These are phyloP conservation scores for Lactarius indigo DNA, from an alignment of 768 basidiomycete genomes.

Conservation along the genomic window DNA sequence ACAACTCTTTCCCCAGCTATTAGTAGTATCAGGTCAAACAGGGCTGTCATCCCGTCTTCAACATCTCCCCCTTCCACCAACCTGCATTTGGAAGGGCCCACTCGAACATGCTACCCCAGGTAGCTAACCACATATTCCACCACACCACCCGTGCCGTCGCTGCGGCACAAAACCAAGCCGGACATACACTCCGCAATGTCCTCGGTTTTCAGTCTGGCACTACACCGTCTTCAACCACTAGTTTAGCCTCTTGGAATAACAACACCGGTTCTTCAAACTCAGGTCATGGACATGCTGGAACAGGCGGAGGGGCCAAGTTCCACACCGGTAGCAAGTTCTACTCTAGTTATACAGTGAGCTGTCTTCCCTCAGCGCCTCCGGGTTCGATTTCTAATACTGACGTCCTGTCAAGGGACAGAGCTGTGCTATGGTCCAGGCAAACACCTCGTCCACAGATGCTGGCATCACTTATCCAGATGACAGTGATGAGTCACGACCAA, in stretches of 20 bases:
- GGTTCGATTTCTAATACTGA: not conserved
- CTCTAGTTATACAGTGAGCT: slow-evolving; percentile 59
- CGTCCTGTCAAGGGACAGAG: slow-evolving; percentile 51
- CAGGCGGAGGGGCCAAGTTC: slow-evolving; percentile 65
- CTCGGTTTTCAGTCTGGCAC: slow-evolving; percentile 61
- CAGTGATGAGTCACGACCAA: slow-evolving; percentile 43
- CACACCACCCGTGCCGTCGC: slow-evolving; percentile 74
- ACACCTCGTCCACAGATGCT: slow-evolving; percentile 53
- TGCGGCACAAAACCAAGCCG: slow-evolving; percentile 67
- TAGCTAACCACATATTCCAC: slow-evolving; percentile 73
- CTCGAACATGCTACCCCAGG: slow-evolving; percentile 70
- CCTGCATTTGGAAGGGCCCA: slow-evolving; percentile 10
- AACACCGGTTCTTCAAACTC: slow-evolving; percentile 49
- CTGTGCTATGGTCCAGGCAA: slow-evolving; percentile 70
- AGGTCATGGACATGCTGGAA: slow-evolving; percentile 55
- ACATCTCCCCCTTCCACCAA: not conserved
- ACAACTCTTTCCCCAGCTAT: not conserved
- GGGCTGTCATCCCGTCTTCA: not conserved
- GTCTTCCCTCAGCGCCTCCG: not conserved
- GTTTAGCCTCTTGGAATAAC: slow-evolving; percentile 41
- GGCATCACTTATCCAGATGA: slow-evolving; percentile 53
- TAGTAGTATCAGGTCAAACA: not conserved
- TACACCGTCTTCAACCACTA: slow-evolving; percentile 37
- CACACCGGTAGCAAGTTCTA: slow-evolving; percentile 71
- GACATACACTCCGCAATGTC: slow-evolving; percentile 70